A percentile compares a stretch with the other conserved stretches of the same genome.
Evolutionary conservation across 805 yeast species (phyloP).

Genomic region (Metschnikowia arizonensis): DNA sequence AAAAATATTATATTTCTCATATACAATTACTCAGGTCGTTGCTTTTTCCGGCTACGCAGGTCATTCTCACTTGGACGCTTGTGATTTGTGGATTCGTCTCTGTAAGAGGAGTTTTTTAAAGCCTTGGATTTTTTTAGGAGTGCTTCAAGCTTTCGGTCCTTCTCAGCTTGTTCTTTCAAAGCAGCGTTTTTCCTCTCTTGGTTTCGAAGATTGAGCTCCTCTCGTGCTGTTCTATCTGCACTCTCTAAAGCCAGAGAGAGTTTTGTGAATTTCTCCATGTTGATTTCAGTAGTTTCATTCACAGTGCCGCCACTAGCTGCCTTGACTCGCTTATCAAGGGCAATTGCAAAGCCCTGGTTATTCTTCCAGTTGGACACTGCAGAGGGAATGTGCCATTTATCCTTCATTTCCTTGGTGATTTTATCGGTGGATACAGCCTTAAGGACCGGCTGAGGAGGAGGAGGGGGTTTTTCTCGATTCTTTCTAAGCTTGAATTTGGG

Average conservation of each 20-base stretch:
- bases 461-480: conserved; percentile 59
- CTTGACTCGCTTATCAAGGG: conserved; percentile 66
- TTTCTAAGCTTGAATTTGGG: conserved; percentile 69
- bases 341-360: conserved; percentile 81
- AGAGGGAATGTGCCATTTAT: conserved; percentile 83
- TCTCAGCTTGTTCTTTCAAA: conserved; percentile 25
- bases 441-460: conserved; percentile 64
- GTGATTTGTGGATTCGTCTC: not conserved
- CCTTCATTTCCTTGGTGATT: conserved; percentile 67
- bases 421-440: conserved; percentile 46
- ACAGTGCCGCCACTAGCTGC: conserved; percentile 42
- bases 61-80: not conserved
- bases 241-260: conserved; percentile 66
- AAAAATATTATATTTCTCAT: too few species aligned
- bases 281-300: conserved; percentile 34
- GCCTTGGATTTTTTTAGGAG: conserved; percentile 27
- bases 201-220: conserved; percentile 25
- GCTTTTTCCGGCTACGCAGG: conserved; percentile 12
- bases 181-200: conserved; percentile 25
- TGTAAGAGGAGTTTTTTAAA: conserved; percentile 12
- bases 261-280: conserved; percentile 55
- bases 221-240: conserved; percentile 28
- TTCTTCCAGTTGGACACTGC: conserved; percentile 95
- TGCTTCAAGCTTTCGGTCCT: conserved; percentile 26
- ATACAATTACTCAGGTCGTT: conserved; percentile 2